These are phyloP conservation scores for Phytopythium sindhum DNA, from an alignment of 352 stramenopile genomes.

Conservation along the genomic window DNA sequence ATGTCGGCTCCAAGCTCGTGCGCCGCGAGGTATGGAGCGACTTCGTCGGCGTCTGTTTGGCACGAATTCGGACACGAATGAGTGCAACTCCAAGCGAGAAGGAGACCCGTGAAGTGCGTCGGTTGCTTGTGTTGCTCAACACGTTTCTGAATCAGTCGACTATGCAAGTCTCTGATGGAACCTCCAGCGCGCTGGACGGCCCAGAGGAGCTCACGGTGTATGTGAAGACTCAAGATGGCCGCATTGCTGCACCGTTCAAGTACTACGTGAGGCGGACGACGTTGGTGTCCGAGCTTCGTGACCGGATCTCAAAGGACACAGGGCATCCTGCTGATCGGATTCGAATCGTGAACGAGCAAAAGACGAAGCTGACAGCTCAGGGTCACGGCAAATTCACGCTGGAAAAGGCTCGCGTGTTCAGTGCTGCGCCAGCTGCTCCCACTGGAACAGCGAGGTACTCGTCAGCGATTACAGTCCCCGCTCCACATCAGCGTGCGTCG, in stretches of 20 bases:
- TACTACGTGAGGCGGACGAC: constrained; percentile 59
- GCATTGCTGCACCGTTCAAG: constrained; percentile 50
- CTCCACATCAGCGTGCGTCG: constrained; percentile 12
- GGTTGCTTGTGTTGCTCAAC: constrained; percentile 63
- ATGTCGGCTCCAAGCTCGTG: constrained; percentile 66
- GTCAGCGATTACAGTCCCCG: constrained; percentile 23
- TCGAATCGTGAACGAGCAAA: constrained; percentile 66
- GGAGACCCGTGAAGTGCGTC: constrained; percentile 37
- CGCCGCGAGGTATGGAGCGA: constrained; percentile 66
- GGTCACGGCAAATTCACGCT: constrained; percentile 67
- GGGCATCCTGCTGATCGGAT: constrained; percentile 58
- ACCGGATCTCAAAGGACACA: constrained; percentile 62
- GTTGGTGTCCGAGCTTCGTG: constrained; percentile 56
- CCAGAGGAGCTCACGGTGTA: constrained; percentile 63
- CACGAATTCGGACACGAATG: constrained; percentile 24
- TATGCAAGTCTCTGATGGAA: constrained; percentile 19
- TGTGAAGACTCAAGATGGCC: constrained; percentile 64
- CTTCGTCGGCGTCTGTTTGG: constrained; percentile 51
- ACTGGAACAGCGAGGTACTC: constrained; percentile 16
- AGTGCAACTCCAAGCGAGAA: constrained; percentile 13
- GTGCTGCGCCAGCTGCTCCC: constrained; percentile 6
- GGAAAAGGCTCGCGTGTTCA: constrained; percentile 61
- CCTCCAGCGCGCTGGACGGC: constrained; percentile 21
- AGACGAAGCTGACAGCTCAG: constrained; percentile 67
- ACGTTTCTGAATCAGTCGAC: constrained; percentile 75